phyloP scores from a whole-genome alignment of 208 protist species.

The Trichomonas vaginalis region DNA sequence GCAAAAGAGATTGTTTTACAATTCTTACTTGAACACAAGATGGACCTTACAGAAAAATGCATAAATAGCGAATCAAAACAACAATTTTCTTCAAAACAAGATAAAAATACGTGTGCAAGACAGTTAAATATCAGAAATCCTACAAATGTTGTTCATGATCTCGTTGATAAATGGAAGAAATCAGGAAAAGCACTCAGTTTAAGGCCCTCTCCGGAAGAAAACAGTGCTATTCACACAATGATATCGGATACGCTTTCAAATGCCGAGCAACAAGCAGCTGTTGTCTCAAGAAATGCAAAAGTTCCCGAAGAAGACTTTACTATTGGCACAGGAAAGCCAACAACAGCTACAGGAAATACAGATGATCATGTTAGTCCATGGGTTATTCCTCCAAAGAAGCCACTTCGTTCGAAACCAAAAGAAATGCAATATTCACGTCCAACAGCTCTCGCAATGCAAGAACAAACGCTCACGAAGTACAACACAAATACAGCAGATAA shows the following conservation, averaged over 20 bases:
- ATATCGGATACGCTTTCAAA: neutral
- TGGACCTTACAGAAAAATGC: neutral
- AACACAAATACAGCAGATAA: neutral
- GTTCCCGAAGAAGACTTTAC: neutral
- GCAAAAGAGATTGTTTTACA: neutral
- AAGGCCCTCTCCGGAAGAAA: neutral
- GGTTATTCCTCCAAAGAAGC: neutral
- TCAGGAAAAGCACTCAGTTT: neutral
- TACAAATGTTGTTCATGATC: neutral
- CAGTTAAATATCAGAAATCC: neutral
- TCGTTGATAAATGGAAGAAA: neutral
- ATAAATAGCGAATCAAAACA: neutral
- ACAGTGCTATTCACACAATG: neutral
- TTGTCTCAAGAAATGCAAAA: neutral
- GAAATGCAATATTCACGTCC: neutral
- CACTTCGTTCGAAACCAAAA: neutral
- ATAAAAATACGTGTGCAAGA: neutral
- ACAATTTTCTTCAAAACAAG: neutral
- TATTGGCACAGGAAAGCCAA: neutral
- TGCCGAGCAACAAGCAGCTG: neutral
- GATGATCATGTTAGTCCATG: neutral
- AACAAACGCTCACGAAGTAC: neutral
- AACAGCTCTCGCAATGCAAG: neutral
- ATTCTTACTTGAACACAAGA: neutral
- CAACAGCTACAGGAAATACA: neutral